Conservation (phyloP, 176 grass and related monocot species). For the Neostapfia colusana region DNA sequence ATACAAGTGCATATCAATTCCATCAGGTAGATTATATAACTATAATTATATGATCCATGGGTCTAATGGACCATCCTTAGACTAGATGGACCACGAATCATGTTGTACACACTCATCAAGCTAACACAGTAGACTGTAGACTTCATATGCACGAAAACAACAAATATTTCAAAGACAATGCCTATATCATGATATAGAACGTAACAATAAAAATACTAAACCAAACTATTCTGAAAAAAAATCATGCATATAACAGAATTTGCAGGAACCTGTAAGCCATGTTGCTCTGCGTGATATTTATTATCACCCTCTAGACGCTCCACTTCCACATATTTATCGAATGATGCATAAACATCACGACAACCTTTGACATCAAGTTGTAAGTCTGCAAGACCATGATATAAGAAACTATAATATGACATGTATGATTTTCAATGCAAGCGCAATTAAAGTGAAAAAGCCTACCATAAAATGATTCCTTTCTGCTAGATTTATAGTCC, state of each 20-base stretch:
- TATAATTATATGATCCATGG: background rate
- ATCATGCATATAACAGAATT: constrained; percentile 20
- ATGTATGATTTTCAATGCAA: constrained; percentile 24
- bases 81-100: background rate
- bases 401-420: constrained; percentile 30
- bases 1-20: background rate
- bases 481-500: constrained; percentile 93
- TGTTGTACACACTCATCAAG: background rate
- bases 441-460: background rate
- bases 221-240: background rate
- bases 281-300: constrained; percentile 91
- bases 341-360: constrained; percentile 95
- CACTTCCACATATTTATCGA: constrained; percentile 98
- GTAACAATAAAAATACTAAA: constrained; percentile 20
- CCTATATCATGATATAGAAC: background rate
- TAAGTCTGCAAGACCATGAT: constrained; percentile 62
- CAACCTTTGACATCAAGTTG: constrained; percentile 99
- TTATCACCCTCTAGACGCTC: constrained; percentile 96
- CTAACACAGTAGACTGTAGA: background rate
- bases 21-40: background rate
- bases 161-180: background rate
- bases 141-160: background rate
- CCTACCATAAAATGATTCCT: constrained; percentile 94
- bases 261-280: constrained; percentile 76
- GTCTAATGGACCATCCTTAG: background rate